A percentile compares a stretch with the other conserved stretches of the same genome.
Conservation (phyloP, 345 rosid genomes). For the Salix purpurea region DNA sequence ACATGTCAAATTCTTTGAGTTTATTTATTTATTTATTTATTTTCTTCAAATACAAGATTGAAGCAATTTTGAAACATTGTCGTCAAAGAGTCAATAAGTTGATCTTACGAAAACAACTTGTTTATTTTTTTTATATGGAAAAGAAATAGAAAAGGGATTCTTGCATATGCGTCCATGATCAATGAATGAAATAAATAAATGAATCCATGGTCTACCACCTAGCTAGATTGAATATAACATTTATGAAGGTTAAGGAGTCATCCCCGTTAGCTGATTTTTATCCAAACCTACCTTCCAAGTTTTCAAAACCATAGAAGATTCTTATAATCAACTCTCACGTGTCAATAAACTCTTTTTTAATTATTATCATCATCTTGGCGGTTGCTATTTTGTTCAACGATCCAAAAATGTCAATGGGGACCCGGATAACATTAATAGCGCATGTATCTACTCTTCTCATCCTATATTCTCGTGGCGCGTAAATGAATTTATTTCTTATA, state of each 20-base stretch:
- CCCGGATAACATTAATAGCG: background rate
- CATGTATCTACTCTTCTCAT: no score
- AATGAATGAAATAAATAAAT: background rate
- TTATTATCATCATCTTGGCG: background rate
- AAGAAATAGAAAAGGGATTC: background rate
- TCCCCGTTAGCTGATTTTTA: background rate
- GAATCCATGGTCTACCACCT: background rate
- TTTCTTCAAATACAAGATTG: background rate
- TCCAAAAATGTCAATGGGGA: background rate
- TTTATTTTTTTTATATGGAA: background rate
- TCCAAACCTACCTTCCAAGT: no score
- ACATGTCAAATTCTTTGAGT: background rate
- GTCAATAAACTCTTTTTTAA: background rate
- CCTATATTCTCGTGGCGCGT: no score
- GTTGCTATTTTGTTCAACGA: background rate
- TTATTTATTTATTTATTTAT: background rate
- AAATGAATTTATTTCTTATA: no score
- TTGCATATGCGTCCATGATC: background rate
- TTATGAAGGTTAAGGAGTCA: background rate
- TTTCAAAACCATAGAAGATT: background rate
- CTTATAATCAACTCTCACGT: background rate
- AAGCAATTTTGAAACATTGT: background rate
- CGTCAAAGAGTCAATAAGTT: conserved; percentile 9
- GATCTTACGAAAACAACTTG: background rate
- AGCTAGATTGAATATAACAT: background rate